Base-by-base conservation (phyloP, 2,329 filamentous ascomycete genomes). In the Ophiostoma australiae region DNA sequence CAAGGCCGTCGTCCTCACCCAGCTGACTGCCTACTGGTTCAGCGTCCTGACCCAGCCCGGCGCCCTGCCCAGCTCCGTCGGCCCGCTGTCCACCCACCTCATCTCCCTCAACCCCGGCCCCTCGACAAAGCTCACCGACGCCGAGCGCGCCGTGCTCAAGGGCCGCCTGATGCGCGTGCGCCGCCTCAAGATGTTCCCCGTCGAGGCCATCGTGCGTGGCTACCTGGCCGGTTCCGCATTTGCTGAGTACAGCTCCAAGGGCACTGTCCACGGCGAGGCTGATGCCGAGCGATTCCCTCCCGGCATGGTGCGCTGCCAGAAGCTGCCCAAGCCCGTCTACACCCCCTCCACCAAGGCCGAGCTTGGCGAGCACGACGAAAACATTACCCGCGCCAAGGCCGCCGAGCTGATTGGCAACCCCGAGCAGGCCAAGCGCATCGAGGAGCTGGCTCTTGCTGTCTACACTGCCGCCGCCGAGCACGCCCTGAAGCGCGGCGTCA, bases 141-240 rank as follows among this genome's bases (percentile, higher is more conserved):
- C 78, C 23, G 84, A 91, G 72, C 83, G 80, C 31, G 79, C 81
- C 20, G 79, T 86, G 52, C 81, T 90, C 67, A 84, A 86, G 70
- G 83, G 86, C 75, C 89, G 93, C 72, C 89, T 86, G 78, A 96
- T 97, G 93, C 86, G 88, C 74, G 91, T 94, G 70, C 87, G 89
- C 73, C 88, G 87, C 74, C 84, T 93, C 72, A 86, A 89, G 76
- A 87, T 95, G 74, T 87, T 96, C 72, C 91, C 91, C 33, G 84
- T 96, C 73, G 91, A 94, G 80, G 91, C 89, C 63, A 94, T 94
- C 74, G 91, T 96, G n/a, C 89, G 93, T 72, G 93, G 93, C 75
- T 97, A 97, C 82, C 89, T 97, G 78, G 93, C 93, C 6, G 93
- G 93, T 63, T 91, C 89, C 66, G 93, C 91, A 0, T 97, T 92